A percentile compares a stretch with the other conserved stretches of the same genome.
phyloP scores from a whole-genome alignment of 1,284 basidiomycete species.

The Marasmius oreades region DNA sequence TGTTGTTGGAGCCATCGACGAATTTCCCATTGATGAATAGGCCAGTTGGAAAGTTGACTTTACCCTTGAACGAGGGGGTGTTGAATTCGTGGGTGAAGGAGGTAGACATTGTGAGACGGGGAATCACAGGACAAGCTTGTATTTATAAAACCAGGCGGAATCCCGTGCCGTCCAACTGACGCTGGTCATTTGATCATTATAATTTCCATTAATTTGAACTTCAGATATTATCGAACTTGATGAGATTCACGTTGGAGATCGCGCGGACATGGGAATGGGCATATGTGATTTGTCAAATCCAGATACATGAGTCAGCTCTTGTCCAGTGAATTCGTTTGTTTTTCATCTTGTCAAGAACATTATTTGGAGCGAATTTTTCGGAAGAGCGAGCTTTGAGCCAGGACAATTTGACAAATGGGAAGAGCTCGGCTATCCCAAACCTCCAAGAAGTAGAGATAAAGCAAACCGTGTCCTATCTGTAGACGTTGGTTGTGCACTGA shows the following conservation, averaged over 20 bases:
- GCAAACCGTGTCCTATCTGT: slow-evolving; percentile 12
- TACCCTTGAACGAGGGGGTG: slow-evolving; percentile 67
- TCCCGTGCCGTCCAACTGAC: background rate
- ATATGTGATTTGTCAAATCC: no score
- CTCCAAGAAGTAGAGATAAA: slow-evolving; percentile 3
- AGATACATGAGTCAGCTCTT: no score
- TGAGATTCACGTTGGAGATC: slow-evolving; percentile 12
- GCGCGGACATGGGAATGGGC: slow-evolving; percentile 11
- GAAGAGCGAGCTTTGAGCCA: background rate
- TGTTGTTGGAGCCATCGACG: slow-evolving; percentile 61
- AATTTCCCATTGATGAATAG: slow-evolving; percentile 85
- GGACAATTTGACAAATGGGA: background rate
- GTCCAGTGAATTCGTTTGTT: slow-evolving; percentile 6
- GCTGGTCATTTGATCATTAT: background rate
- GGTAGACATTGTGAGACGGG: slow-evolving; percentile 33
- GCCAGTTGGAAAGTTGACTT: slow-evolving; percentile 66
- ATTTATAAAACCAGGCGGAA: background rate
- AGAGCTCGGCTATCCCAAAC: slow-evolving; percentile 3
- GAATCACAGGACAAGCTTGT: background rate
- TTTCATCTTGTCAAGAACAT: slow-evolving; percentile 8
- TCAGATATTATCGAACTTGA: slow-evolving; percentile 6
- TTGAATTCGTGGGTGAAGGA: slow-evolving; percentile 61
- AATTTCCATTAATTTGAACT: slow-evolving; percentile 4
- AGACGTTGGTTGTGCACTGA: slow-evolving; percentile 6
- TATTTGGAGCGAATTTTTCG: background rate